Conservation (phyloP, 345 rosid species). For the Draba incana region DNA sequence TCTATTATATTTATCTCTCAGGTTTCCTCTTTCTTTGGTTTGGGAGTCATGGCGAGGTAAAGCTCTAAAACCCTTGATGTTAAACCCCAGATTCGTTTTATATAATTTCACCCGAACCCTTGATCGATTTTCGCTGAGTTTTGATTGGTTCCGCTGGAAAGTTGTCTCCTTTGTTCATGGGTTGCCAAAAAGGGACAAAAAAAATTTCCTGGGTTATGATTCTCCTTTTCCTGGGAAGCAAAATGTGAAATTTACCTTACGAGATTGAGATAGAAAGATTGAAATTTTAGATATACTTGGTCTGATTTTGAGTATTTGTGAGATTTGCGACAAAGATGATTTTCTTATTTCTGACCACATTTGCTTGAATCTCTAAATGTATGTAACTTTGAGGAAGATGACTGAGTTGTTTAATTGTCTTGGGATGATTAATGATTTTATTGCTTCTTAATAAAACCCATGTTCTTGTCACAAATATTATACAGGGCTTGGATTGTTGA, state of each 20-base stretch:
- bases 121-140: conserved; percentile 3
- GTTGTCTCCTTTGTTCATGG: no score
- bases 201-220: conserved; percentile 5
- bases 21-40: neutral
- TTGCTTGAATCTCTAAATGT: conserved; percentile 3
- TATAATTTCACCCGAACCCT: conserved; percentile 15
- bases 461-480: conserved; percentile 5
- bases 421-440: neutral
- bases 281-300: neutral
- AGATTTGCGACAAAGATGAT: neutral
- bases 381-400: neutral
- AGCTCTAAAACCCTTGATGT: conserved; percentile 14
- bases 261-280: conserved; percentile 12
- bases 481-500: conserved; percentile 89
- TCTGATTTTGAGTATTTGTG: conserved; percentile 3
- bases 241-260: conserved; percentile 9
- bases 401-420: neutral
- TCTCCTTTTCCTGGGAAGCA: conserved; percentile 17
- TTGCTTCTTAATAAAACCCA: neutral
- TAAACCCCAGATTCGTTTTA: neutral
- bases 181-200: neutral
- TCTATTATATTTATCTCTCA: neutral
- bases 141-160: neutral
- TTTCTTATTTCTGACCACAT: neutral
- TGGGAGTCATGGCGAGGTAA: conserved; percentile 51